Base-by-base conservation (phyloP, 1,139 yeast genomes). In the Magnusiomyces magnusii region DNA sequence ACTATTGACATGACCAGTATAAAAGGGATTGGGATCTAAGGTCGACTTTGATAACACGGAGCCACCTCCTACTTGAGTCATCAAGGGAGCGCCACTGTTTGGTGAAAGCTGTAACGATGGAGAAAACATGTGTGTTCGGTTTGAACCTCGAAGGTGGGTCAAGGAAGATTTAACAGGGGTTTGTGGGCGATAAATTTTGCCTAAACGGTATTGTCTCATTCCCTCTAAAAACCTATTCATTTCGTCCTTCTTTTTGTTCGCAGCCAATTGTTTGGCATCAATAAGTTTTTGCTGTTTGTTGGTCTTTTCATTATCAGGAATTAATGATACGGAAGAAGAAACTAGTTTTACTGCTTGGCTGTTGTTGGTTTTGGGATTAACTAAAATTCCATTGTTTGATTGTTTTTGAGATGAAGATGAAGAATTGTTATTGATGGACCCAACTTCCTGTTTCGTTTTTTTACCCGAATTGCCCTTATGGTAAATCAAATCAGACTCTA, bases 41-140 rank as follows among this genome's bases (percentile, higher is more conserved):
- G 19, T 5, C 3, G 21, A 41, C 24, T 31, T 23, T 2, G 53
- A 50, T 3, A 50, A 31, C 13, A 31, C 3, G 13, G 41, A 15
- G 9, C 53, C 53, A 21, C 53, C 53, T 5, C 53, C 53, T 3
- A 50, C 53, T 50, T 50, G 21, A 2, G 39, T 50, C 41, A 34
- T 28, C 17, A 50, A 34, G 7, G 39, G 53, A 27, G 53, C 53
- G 3, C 53, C 53, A 19, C 31, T 28, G 25, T 28, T 28, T 17
- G 53, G 53, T 7, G 53, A 50, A 1, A 27, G 53, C 21, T 44
- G 49, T 44, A 44, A 17, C 7, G 24, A 19, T 44, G 49, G 49
- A 44, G 49, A 44, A 9, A 23, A 17, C 19, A 3, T 39, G 36
- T 7, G 7, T 31, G 13, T 31, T 31, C 13, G 36, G 36, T 7